Evolutionary conservation across 169 alveolate species (phyloP).

Genomic region (Babesia microti): DNA sequence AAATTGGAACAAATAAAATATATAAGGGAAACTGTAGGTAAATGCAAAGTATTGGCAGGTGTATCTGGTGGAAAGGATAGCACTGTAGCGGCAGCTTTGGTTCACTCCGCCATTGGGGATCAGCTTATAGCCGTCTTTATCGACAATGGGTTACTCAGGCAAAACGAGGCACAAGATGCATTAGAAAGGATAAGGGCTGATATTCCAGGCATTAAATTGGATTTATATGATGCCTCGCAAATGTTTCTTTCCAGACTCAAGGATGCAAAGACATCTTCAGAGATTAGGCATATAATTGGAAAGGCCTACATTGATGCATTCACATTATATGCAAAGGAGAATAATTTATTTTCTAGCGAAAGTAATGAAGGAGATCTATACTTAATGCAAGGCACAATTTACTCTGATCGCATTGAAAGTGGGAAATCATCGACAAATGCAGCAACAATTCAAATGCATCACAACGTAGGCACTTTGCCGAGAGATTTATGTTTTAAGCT

Average conservation of each 20-base stretch:
- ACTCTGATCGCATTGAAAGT: slow-evolving; percentile 59
- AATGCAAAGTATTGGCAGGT: slow-evolving; percentile 57
- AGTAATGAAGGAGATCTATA: slow-evolving; percentile 45
- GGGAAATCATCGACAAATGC: slow-evolving; percentile 46
- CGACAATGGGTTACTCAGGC: slow-evolving; percentile 59
- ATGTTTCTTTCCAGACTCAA: slow-evolving; percentile 45
- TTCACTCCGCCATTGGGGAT: slow-evolving; percentile 53
- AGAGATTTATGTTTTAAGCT: slow-evolving; percentile 50
- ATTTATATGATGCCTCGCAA: slow-evolving; percentile 45
- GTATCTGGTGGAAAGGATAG: slow-evolving; percentile 67
- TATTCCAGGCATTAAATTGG: slow-evolving; percentile 57
- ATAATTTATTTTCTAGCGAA: too few species aligned
- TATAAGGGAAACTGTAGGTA: slow-evolving; percentile 39
- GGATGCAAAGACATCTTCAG: slow-evolving; percentile 55
- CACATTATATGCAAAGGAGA: too few species aligned
- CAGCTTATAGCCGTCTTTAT: slow-evolving; percentile 57
- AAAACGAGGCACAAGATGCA: slow-evolving; percentile 52
- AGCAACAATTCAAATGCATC: slow-evolving; percentile 58
- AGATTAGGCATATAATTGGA: slow-evolving; percentile 57
- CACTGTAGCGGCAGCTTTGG: slow-evolving; percentile 61
- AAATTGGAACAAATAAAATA: slow-evolving; percentile 32
- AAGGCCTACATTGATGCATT: slow-evolving; percentile 59
- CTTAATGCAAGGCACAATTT: slow-evolving; percentile 58
- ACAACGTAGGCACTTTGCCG: slow-evolving; percentile 64
- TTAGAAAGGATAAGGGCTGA: slow-evolving; percentile 40